Conservation (phyloP, 805 yeast species). For the Starmerella apicola region DNA sequence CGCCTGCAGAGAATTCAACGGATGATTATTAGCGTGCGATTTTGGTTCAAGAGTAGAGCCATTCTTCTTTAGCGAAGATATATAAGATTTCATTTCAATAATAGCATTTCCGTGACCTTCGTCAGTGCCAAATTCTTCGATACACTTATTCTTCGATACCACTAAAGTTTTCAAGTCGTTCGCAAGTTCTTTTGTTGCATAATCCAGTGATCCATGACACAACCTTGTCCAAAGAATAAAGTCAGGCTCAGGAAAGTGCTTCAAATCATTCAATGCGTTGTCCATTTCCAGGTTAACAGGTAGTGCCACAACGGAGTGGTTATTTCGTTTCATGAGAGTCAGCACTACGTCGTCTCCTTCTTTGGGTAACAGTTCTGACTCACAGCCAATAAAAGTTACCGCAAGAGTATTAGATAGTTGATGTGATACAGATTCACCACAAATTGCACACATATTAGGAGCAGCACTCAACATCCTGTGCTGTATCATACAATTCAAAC, state of each 20-base stretch:
- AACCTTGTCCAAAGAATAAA: slow-evolving; percentile 45
- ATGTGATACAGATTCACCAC: slow-evolving; percentile 14
- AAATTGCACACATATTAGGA: slow-evolving; percentile 20
- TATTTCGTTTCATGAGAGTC: slow-evolving; percentile 14
- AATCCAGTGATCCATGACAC: slow-evolving; percentile 49
- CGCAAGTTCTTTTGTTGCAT: slow-evolving; percentile 42
- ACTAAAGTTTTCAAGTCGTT: slow-evolving; percentile 46
- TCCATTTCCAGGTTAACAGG: slow-evolving; percentile 10
- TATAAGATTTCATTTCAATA: slow-evolving; percentile 6
- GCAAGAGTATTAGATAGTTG: slow-evolving; percentile 7
- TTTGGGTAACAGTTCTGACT: slow-evolving; percentile 15
- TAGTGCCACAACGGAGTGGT: slow-evolving; percentile 11
- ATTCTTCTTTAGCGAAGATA: slow-evolving; percentile 3
- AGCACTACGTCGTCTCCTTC: slow-evolving; percentile 19
- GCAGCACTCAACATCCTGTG: slow-evolving; percentile 38
- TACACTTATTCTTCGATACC: slow-evolving; percentile 43
- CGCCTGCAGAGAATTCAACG: slow-evolving; percentile 10
- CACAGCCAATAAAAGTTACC: slow-evolving; percentile 17
- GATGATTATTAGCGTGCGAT: not conserved
- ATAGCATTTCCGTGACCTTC: slow-evolving; percentile 19
- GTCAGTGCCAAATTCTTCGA: slow-evolving; percentile 14
- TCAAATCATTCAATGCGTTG: not conserved
- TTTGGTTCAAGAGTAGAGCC: not conserved
- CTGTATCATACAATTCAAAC: slow-evolving; percentile 68
- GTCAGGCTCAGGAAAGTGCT: slow-evolving; percentile 27